Conservation (phyloP, 2,329 filamentous ascomycete genomes). For the Pseudogymnoascus sp. region DNA sequence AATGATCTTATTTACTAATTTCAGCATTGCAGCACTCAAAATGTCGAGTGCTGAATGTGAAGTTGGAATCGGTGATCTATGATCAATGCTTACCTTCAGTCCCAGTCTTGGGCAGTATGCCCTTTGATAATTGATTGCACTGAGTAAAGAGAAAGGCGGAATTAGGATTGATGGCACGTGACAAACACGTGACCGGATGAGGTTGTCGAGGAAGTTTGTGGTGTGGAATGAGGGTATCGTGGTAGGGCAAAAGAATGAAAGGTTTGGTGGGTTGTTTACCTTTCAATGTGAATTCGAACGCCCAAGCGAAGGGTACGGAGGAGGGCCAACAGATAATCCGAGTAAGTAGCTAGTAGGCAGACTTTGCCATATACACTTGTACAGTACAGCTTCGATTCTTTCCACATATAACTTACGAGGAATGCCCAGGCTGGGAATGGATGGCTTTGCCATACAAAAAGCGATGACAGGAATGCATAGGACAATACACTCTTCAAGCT, state of each 20-base stretch:
- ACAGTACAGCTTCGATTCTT: background rate
- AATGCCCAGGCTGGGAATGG: background rate
- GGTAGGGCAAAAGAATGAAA: background rate
- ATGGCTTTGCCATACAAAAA: background rate
- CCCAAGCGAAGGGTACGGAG: background rate
- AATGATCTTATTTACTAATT: background rate
- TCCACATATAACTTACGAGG: background rate
- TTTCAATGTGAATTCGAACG: background rate
- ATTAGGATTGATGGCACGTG: background rate
- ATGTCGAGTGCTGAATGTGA: background rate
- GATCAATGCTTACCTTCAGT: background rate
- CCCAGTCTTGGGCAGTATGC: background rate
- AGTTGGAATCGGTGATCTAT: background rate
- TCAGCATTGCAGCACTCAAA: background rate
- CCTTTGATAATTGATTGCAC: constrained; percentile 1
- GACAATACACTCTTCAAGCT: background rate
- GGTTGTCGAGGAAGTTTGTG: background rate
- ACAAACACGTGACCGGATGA: background rate
- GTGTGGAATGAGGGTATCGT: background rate
- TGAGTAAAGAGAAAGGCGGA: background rate
- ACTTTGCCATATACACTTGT: background rate
- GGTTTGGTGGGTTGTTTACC: background rate
- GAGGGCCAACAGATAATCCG: background rate
- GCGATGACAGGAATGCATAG: background rate
- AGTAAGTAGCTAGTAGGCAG: background rate